Evolutionary conservation across 2,329 filamentous ascomycete genomes (phyloP).

Genomic region (Pseudophaeomoniella oleicola): DNA sequence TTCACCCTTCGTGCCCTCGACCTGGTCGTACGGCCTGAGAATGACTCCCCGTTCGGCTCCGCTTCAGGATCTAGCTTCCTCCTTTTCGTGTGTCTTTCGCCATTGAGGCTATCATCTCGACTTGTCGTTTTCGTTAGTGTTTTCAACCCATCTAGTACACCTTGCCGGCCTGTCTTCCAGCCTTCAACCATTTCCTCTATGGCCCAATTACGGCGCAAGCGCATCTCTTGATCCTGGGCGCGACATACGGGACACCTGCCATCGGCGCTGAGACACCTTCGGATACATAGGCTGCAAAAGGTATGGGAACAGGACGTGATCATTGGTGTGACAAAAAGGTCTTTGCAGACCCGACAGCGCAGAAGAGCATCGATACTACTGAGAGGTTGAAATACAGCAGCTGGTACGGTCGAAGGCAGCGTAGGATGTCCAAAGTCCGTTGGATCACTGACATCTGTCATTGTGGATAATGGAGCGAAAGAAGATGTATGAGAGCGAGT

Average conservation of each 20-base stretch:
- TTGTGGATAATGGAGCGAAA: constrained; percentile 5
- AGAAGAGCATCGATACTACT: constrained; percentile 66
- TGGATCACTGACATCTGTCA: constrained; percentile 50
- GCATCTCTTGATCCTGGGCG: constrained; percentile 64
- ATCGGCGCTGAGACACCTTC: constrained; percentile 66
- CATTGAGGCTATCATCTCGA: constrained; percentile 18
- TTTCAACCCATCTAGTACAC: constrained; percentile 50
- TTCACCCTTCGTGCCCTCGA: constrained; percentile 29
- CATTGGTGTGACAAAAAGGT: constrained; percentile 90
- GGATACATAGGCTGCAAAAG: constrained; percentile 92
- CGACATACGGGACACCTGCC: constrained; percentile 82
- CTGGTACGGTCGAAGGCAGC: neutral
- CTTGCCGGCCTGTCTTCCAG: constrained; percentile 52
- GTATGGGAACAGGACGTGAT: constrained; percentile 90
- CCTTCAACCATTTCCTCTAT: constrained; percentile 72
- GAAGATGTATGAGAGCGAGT: too few relatives aligned
- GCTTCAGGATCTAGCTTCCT: constrained; percentile 6
- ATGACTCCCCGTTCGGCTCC: neutral
- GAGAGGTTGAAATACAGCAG: constrained; percentile 51
- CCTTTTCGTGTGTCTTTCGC: constrained; percentile 16
- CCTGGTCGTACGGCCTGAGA: constrained; percentile 23
- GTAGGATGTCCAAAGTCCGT: constrained; percentile 57
- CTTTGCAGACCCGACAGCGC: constrained; percentile 94
- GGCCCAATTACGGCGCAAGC: constrained; percentile 69
- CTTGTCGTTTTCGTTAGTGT: constrained; percentile 38